Evolutionary conservation across 768 basidiomycete species (phyloP), one percentile per base, ranked within the genome.

Genomic region (button mushroom (Agaricus bisporus)): DNA sequence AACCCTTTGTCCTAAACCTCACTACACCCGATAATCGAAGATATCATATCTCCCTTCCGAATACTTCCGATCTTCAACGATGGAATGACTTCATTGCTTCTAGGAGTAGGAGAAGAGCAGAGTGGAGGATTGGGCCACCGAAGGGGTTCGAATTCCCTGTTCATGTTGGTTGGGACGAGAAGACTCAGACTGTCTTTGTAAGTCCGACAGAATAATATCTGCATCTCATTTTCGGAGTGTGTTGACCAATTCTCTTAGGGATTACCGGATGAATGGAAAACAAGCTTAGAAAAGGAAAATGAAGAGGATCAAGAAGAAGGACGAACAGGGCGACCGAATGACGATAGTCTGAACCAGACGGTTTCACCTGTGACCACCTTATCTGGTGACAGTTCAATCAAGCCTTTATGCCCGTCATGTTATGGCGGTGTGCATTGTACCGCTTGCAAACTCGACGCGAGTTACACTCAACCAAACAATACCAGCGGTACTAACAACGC

Each of bases 221-320:
- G 28, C 28, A 5, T 48, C 45, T 20, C 41, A 17, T 48, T 22
- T 38, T 39, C 17, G 14, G 12, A 14, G n/a, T 36, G 18, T 4
- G 43, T 32, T 48, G 29, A 41, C 25, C n/a, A 20, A 22, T n/a
- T 35, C 15, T 25, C 36, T 12, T 39, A 54, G 53, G 53, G 53
- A 14, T 46, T 54, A 36, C 53, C 53, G 22, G 53, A 54, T 48
- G 53, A 54, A n/a, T 54, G 53, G 53, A 54, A 54, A 25, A n/a
- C 47, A 12, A 54, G 39, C 35, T 25, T 54, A 11, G 53, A 54
- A 41, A 37, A 47, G 26, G 36, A 47, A 35, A 35, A 38, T 25
- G 37, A 15, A 11, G 29, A 29, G 29, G 49, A 41, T 26, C 29
- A 42, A 28, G 45, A 35, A 32, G 20, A 32, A 26, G 41, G 42